Evolutionary conservation across 768 basidiomycete genomes (phyloP).

Genomic region (Tylopilus vinaceipallidus): DNA sequence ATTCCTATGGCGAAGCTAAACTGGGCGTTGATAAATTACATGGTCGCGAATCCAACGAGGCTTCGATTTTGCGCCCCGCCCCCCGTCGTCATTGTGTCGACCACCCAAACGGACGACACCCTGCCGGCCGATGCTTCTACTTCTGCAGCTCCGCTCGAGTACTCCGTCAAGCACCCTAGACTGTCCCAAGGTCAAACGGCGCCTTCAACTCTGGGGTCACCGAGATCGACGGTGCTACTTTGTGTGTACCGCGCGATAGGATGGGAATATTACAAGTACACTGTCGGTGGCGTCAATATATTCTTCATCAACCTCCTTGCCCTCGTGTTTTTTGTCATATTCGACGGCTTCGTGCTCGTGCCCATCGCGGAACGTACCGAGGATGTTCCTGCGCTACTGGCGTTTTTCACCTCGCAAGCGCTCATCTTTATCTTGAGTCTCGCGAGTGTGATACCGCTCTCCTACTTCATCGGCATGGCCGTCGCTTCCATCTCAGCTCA

Average conservation of each 20-base stretch:
- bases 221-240: constrained; percentile 82
- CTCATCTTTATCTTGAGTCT: constrained; percentile 84
- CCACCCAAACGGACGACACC: constrained; percentile 24
- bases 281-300: constrained; percentile 97
- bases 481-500: constrained; percentile 99
- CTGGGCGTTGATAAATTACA: constrained; percentile 88
- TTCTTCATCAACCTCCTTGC: constrained; percentile 94
- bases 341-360: constrained; percentile 84
- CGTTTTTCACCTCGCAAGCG: constrained; percentile 65
- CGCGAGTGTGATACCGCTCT: constrained; percentile 91
- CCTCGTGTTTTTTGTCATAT: constrained; percentile 93
- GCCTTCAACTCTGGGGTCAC: constrained; percentile 67
- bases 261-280: constrained; percentile 96
- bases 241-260: constrained; percentile 94
- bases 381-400: constrained; percentile 63
- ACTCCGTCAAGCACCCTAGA: constrained; percentile 69
- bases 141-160: constrained; percentile 37
- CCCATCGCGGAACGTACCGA: constrained; percentile 65
- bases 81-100: constrained; percentile 52
- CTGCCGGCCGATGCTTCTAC: constrained; percentile 1
- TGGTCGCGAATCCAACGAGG: constrained; percentile 73
- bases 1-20: constrained; percentile 98
- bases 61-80: constrained; percentile 95
- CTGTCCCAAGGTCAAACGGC: constrained; percentile 87
- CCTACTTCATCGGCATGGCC: constrained; percentile 99